Base-by-base conservation (phyloP, 306 rosid species). In the Adenanthera pavonina region DNA sequence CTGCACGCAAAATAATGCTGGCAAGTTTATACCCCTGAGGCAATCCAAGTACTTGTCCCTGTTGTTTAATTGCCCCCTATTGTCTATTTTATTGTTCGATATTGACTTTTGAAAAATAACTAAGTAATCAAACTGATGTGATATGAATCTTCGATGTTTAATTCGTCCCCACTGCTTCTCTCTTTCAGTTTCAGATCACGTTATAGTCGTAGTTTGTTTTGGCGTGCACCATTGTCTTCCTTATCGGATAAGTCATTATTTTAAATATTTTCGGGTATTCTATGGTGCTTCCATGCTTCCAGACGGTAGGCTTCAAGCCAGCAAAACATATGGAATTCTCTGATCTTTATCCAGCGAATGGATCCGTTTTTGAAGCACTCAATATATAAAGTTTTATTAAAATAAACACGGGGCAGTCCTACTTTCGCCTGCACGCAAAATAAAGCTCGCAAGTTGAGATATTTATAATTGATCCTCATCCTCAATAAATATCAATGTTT, bases 311-410 rank as follows among this genome's bases (percentile, higher is more conserved):
- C 66, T 95, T 95, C 91, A 93, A 90, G 87, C 90, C 98, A 69
- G 98, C 88, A 52, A 93, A 88, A 82, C 99, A 95, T 78, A 95
- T 92, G 99, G 97, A 93, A 12, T 95, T 95, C 91, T 95, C 98
- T 73, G 99, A 98, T 74, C 88, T 95, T 78, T 95, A 89, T 84
- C 99, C 99, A 41, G 94, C 94, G 12, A 98, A 95, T 69, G 99
- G 98, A 70, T 95, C 97, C 36, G 99, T 93, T 83, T 95, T 95
- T 83, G 98, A 95, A 83, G 94, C 90, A n/a, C 99, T 95, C 74
- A 92, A 86, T 25, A 25, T 25, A 25, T 25, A 25, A 25, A 25
- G 30, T 25, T 25, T 25, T 25, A 25, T 25, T 25, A 25, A 25
- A 25, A 25, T 25, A 25, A 25, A 25, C 30, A 25, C 30, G 30